Evolutionary conservation across 495 filamentous ascomycete genomes (phyloP), one percentile per base, ranked within the genome.

Genomic region (Hypoxylon intermedium): DNA sequence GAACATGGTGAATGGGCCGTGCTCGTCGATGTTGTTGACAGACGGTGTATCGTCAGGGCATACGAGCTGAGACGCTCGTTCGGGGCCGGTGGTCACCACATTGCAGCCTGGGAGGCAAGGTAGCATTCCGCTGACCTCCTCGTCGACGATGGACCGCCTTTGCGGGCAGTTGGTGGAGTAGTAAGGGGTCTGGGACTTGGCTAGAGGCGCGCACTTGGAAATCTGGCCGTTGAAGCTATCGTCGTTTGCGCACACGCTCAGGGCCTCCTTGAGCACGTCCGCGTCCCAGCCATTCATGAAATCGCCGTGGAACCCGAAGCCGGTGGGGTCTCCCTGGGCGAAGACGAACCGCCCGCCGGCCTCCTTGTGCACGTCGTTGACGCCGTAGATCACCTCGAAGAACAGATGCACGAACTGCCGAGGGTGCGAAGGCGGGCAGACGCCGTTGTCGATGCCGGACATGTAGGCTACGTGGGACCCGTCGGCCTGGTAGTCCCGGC

Each of bases 271-370:
- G n/a, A 90, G 79, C 46, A 79, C 72, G 0, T 67, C 52, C 44
- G 77, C 68, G 51, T 90, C 79, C 88, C 88, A 91, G 31, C 85
- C 88, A 47, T 87, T 83, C 41, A 91, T 72, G 71, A 90, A 90
- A 69, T 90, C 87, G 20, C 80, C 86, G 67, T 90, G 87, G 45
- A 82, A 79, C 6, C 76, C 76, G 67, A 72, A 82, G 34, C 81
- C 81, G 6, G 79, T 82, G 21, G 71, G 72, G 41, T 85, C 82
- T 21, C 82, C 82, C 58, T 81, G 83, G 40, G 84, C 71, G 58
- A 82, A 82, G 53, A 90, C 85, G 68, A 88, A 89, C 4, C 71
- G 44, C n/a, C 64, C 67, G 54, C 73, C 63, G n/a, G 84, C 83
- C 52, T 72, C 72, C 40, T 83, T 80, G 51, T 78, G 74, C 42